phyloP scores from a whole-genome alignment of 1,284 basidiomycete genomes.

The Rhodotorula sp. region DNA sequence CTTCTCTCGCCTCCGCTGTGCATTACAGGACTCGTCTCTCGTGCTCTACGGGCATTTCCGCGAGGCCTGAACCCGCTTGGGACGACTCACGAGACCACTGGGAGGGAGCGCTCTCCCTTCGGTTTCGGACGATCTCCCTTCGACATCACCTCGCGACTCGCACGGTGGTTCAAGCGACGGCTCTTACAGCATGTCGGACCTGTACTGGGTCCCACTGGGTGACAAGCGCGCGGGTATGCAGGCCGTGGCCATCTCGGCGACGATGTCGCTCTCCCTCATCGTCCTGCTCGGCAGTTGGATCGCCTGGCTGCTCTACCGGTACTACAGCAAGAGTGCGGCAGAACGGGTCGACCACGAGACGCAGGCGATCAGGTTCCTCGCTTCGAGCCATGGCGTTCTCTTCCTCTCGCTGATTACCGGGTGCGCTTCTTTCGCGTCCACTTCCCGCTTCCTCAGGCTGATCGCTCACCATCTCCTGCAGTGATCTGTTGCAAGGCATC shows the following conservation, averaged over 20 bases:
- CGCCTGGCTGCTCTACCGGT: conserved; percentile 3
- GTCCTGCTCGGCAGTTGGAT: background rate
- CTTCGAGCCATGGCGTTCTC: conserved; percentile 3
- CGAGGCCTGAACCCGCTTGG: no score
- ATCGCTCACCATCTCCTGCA: background rate
- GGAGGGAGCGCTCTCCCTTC: no score
- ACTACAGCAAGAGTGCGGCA: background rate
- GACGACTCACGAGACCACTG: no score
- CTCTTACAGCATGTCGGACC: background rate
- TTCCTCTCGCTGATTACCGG: conserved; percentile 10
- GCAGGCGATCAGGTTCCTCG: conserved; percentile 20
- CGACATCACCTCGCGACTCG: background rate
- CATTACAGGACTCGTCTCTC: no score
- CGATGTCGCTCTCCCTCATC: conserved; percentile 6
- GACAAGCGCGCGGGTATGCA: conserved; percentile 9
- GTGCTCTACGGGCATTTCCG: no score
- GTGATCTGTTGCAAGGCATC: conserved; percentile 21
- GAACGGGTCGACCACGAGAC: background rate
- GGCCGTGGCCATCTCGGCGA: conserved; percentile 17
- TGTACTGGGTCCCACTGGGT: conserved; percentile 8
- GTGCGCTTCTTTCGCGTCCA: background rate
- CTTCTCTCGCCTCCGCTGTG: no score
- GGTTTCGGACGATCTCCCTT: background rate
- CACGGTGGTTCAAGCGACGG: background rate
- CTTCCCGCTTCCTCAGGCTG: background rate